These are phyloP conservation scores for Halophytophthora polymorphica DNA, from an alignment of 352 stramenopile genomes.

Conservation along the genomic window DNA sequence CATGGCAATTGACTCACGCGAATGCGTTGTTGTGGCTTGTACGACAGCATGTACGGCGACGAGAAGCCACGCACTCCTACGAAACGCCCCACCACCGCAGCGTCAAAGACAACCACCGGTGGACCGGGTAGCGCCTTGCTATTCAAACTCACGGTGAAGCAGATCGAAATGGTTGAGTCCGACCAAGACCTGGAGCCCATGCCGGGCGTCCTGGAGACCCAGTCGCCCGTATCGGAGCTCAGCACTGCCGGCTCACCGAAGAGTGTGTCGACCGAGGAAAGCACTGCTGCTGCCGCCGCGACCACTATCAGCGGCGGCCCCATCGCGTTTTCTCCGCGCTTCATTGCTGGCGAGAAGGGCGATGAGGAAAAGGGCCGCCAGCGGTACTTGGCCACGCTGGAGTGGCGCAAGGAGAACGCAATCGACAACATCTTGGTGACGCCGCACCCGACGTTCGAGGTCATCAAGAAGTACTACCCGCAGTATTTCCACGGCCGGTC, in stretches of 20 bases:
- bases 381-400: slow-evolving; percentile 70
- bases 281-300: slow-evolving; percentile 10
- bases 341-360: slow-evolving; percentile 83
- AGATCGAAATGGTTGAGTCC: slow-evolving; percentile 61
- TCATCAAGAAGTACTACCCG: slow-evolving; percentile 91
- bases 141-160: slow-evolving; percentile 56
- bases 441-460: slow-evolving; percentile 76
- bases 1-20: slow-evolving; percentile 1
- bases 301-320: slow-evolving; percentile 51
- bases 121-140: slow-evolving; percentile 31
- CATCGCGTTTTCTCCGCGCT: slow-evolving; percentile 72
- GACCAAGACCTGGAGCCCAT: slow-evolving; percentile 41
- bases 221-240: slow-evolving; percentile 22
- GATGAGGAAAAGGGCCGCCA: slow-evolving; percentile 76
- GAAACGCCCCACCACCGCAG: slow-evolving; percentile 10
- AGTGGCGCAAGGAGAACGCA: slow-evolving; percentile 84
- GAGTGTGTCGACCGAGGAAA: slow-evolving; percentile 10
- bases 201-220: slow-evolving; percentile 12
- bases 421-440: slow-evolving; percentile 87
- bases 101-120: slow-evolving; percentile 12
- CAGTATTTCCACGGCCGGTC: slow-evolving; percentile 89
- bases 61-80: slow-evolving; percentile 17
- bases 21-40: slow-evolving; percentile 1
- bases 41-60: slow-evolving; percentile 27
- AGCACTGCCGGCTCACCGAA: slow-evolving; percentile 6